Evolutionary conservation across 2,329 filamentous ascomycete species (phyloP).

Genomic region (Colletotrichum ledebouriae): DNA sequence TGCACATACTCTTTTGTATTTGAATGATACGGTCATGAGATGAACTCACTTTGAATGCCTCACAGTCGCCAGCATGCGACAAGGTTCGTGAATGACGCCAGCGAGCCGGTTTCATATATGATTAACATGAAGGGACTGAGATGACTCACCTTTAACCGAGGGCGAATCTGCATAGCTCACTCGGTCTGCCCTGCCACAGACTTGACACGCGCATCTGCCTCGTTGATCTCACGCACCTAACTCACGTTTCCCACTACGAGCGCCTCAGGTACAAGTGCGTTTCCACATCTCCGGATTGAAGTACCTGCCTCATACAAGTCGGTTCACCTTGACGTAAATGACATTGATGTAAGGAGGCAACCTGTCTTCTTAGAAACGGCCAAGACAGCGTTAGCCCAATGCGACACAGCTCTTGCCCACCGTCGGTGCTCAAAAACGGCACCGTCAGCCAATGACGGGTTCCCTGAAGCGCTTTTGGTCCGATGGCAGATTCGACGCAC

Average conservation of each 20-base stretch:
- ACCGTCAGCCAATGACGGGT: slow-evolving; percentile 26
- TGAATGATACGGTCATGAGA: slow-evolving; percentile 40
- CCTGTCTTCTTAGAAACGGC: background rate
- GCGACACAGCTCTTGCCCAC: slow-evolving; percentile 7
- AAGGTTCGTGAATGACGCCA: slow-evolving; percentile 4
- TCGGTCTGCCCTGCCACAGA: background rate
- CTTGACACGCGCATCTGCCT: background rate
- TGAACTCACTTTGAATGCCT: slow-evolving; percentile 31
- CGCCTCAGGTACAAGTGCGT: background rate
- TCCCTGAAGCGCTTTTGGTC: slow-evolving; percentile 19
- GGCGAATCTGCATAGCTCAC: background rate
- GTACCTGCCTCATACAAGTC: slow-evolving; percentile 1
- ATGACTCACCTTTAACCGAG: background rate
- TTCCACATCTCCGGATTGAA: background rate
- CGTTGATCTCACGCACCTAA: background rate
- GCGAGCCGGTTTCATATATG: background rate
- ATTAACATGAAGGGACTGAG: slow-evolving; percentile 1
- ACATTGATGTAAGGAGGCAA: slow-evolving; percentile 10
- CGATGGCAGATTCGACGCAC: slow-evolving; percentile 23
- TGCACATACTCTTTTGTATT: slow-evolving; percentile 39
- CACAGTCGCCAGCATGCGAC: slow-evolving; percentile 20
- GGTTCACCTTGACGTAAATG: slow-evolving; percentile 12
- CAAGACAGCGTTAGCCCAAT: slow-evolving; percentile 14
- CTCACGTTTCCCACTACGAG: background rate
- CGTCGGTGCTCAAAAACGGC: slow-evolving; percentile 6